These are phyloP conservation scores for Cryptococcus sp. DNA, from an alignment of 1,284 basidiomycete species.

Conservation along the genomic window DNA sequence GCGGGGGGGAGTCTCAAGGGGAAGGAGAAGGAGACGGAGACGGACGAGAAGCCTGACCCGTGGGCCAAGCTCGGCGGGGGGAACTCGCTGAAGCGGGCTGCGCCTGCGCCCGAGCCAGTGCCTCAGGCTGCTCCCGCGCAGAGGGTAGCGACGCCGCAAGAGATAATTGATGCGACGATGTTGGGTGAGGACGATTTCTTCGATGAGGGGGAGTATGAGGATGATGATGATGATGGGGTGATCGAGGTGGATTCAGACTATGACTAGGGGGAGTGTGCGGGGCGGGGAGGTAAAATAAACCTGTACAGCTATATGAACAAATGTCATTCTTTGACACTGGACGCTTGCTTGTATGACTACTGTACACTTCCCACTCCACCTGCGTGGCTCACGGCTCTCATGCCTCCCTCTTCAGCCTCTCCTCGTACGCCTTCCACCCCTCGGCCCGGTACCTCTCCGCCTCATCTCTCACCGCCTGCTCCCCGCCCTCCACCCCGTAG, in stretches of 20 bases:
- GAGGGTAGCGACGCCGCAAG: conserved; percentile 13
- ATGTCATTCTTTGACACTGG: no score
- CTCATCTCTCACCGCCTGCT: conserved; percentile 62
- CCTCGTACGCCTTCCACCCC: conserved; percentile 88
- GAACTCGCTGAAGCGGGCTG: conserved; percentile 28
- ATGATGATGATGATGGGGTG: conserved; percentile 38
- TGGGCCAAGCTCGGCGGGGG: conserved; percentile 48
- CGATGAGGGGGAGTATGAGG: conserved; percentile 32
- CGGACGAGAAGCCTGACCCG: conserved; percentile 35
- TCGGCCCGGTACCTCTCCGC: conserved; percentile 78
- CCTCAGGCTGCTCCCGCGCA: not conserved
- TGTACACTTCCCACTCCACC: no score
- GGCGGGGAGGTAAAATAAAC: not conserved
- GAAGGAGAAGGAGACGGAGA: conserved; percentile 8
- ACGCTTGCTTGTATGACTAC: no score
- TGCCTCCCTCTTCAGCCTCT: conserved; percentile 38
- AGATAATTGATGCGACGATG: conserved; percentile 45
- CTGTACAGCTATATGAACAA: no score
- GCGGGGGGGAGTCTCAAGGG: conserved; percentile 1
- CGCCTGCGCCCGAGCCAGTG: not conserved
- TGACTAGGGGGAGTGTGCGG: no score
- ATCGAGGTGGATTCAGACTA: conserved; percentile 48
- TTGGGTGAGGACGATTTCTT: conserved; percentile 46
- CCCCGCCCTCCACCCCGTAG: conserved; percentile 65
- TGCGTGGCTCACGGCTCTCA: no score